phyloP scores from a whole-genome alignment of 2,329 filamentous ascomycete species.

The Neocucurbitaria cava region DNA sequence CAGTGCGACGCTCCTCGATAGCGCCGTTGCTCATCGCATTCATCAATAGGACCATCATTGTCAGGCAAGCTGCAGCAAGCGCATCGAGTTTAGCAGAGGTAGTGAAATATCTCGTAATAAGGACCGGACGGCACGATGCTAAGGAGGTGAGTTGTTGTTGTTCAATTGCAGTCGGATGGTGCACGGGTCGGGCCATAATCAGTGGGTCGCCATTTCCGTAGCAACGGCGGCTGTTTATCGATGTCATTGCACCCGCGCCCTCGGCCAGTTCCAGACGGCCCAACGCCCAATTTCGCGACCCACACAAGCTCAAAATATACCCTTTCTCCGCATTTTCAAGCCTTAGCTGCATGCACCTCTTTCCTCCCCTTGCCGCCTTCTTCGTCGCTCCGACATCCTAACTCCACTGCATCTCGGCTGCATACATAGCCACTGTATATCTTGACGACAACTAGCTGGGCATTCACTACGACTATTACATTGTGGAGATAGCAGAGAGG shows the following conservation, averaged over 20 bases:
- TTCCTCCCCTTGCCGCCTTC: constrained; percentile 20
- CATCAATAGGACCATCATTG: too few species aligned
- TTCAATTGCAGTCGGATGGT: constrained; percentile 13
- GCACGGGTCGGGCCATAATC: constrained; percentile 18
- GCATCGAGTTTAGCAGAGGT: background rate
- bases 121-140: constrained; percentile 14
- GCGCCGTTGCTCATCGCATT: constrained; percentile 7
- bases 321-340: constrained; percentile 35
- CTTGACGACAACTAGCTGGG: constrained; percentile 4
- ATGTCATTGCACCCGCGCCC: constrained; percentile 17
- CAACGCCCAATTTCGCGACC: constrained; percentile 27
- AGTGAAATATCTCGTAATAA: constrained; percentile 7
- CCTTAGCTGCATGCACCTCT: constrained; percentile 38
- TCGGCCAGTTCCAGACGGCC: constrained; percentile 8
- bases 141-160: constrained; percentile 12
- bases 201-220: constrained; percentile 16
- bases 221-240: constrained; percentile 29
- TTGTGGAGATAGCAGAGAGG: constrained; percentile 7
- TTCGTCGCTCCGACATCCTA: constrained; percentile 17
- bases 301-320: constrained; percentile 33
- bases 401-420: constrained; percentile 16
- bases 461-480: constrained; percentile 6
- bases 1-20: background rate
- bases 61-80: constrained; percentile 2
- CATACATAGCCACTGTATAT: constrained; percentile 9